These are phyloP conservation scores for Venturia asperata DNA, from an alignment of 2,329 filamentous ascomycete species.

Conservation along the genomic window DNA sequence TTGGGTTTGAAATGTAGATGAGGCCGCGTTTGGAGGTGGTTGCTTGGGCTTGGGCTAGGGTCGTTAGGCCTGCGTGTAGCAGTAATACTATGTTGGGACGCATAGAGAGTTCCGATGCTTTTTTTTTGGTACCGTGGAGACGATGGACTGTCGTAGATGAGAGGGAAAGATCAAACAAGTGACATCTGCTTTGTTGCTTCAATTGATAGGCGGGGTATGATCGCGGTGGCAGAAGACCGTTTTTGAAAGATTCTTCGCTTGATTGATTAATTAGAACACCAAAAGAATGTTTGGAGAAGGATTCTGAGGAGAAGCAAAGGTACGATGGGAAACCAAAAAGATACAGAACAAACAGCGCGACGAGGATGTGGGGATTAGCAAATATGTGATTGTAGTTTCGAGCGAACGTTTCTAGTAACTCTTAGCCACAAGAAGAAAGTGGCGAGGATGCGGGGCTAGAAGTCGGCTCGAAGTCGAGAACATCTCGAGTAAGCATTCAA, in stretches of 20 bases:
- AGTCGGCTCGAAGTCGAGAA: neutral
- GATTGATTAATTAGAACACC: neutral
- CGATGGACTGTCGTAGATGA: neutral
- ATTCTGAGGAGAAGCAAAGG: neutral
- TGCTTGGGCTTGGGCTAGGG: neutral
- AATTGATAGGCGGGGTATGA: neutral
- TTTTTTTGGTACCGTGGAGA: neutral
- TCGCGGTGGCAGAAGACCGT: neutral
- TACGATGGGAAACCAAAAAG: neutral
- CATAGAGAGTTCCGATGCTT: neutral
- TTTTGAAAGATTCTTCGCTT: neutral
- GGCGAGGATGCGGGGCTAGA: neutral
- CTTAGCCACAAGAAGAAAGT: neutral
- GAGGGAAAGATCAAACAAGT: neutral
- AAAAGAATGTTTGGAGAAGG: neutral
- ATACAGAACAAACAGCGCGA: too few species aligned
- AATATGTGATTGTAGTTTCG: neutral
- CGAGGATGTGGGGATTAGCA: neutral
- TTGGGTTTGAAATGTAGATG: slow-evolving; percentile 54
- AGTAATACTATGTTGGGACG: neutral
- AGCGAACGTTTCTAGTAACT: neutral
- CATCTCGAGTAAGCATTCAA: neutral
- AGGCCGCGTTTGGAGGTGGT: slow-evolving; percentile 61
- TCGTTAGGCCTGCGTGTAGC: neutral
- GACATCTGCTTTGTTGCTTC: neutral